Percentiles rank a stretch among this genome's conserved stretches.
Evolutionary conservation across 352 stramenopile genomes (phyloP).

Genomic region (Phytophthora sansomeana): DNA sequence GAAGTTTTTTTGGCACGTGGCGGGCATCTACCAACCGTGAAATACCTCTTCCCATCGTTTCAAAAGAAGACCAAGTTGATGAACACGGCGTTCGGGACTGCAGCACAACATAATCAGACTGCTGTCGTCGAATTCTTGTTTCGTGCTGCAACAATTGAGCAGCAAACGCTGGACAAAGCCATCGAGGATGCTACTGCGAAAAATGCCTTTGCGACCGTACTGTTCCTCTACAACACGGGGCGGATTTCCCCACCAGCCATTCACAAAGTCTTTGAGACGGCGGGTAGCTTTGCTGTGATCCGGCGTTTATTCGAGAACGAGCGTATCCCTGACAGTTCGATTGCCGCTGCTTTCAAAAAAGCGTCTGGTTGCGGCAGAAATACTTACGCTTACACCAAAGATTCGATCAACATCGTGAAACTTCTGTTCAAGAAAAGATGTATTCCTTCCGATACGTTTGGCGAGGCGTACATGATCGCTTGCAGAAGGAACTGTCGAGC

Average conservation of each 20-base stretch:
- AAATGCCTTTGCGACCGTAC: no score
- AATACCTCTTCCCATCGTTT: no score
- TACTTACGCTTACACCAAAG: not conserved
- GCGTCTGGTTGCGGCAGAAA: not conserved
- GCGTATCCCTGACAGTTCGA: not conserved
- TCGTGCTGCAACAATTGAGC: no score
- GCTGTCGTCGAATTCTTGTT: no score
- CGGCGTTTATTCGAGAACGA: not conserved
- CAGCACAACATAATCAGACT: no score
- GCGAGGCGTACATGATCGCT: not conserved
- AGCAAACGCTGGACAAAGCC: no score
- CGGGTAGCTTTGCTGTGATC: not conserved
- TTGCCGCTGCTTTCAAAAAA: not conserved
- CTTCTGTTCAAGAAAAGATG: not conserved
- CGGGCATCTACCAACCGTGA: no score
- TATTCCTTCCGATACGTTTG: not conserved
- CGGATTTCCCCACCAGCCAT: not conserved
- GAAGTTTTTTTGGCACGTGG: no score
- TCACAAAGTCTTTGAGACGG: not conserved
- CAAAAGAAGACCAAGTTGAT: no score
- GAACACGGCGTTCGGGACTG: no score
- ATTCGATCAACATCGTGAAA: not conserved
- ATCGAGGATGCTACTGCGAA: no score
- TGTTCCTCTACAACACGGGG: not conserved
- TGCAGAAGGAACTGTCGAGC: not conserved